phyloP scores from a whole-genome alignment of 805 yeast species.

The Maudiozyma barnettii region DNA sequence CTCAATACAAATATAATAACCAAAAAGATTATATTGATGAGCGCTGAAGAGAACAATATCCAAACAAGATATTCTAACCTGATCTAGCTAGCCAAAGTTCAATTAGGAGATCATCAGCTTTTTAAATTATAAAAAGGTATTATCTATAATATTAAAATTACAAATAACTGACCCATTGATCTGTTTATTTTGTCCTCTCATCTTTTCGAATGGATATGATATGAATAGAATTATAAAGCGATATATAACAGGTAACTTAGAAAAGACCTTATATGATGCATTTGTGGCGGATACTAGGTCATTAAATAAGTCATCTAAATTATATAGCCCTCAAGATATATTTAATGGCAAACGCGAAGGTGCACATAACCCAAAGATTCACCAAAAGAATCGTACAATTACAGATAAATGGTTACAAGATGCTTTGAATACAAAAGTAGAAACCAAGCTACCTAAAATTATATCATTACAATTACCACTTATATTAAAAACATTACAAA shows the following conservation, averaged over 20 bases:
- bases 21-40: too few relatives aligned
- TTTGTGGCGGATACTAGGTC: neutral
- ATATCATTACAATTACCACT: slow-evolving; percentile 4
- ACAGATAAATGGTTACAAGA: slow-evolving; percentile 17
- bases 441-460: neutral
- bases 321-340: slow-evolving; percentile 1
- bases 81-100: too few relatives aligned
- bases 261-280: slow-evolving; percentile 1
- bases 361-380: neutral
- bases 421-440: slow-evolving; percentile 6
- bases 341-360: neutral
- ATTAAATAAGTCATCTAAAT: neutral
- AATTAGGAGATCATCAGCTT: too few relatives aligned
- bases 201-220: neutral
- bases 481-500: slow-evolving; percentile 17
- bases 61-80: too few relatives aligned
- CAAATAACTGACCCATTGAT: neutral
- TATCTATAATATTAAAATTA: neutral
- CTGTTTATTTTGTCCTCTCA: neutral
- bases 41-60: too few relatives aligned
- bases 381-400: slow-evolving; percentile 2
- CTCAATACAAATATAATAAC: too few relatives aligned
- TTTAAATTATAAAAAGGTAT: too few relatives aligned
- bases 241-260: neutral
- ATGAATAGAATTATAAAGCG: slow-evolving; percentile 1